Evolutionary conservation across 768 basidiomycete species (phyloP).

Genomic region (Panaeolus cyanescens): DNA sequence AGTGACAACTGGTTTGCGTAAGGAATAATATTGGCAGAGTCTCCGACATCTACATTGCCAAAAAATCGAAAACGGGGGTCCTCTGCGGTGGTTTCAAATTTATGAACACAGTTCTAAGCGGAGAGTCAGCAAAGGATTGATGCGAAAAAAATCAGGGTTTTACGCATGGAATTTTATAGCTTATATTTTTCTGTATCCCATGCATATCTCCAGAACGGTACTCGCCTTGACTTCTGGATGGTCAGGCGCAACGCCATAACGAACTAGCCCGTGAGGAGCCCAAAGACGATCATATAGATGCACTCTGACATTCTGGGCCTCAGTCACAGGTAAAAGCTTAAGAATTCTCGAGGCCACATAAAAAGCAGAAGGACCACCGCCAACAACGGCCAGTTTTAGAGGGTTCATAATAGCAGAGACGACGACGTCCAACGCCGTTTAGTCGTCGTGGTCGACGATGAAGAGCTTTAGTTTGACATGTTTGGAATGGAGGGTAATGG

Average conservation of each 20-base stretch:
- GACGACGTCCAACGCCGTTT: not conserved
- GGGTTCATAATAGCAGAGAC: slow-evolving; percentile 17
- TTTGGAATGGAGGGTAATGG: not conserved
- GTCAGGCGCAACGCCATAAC: slow-evolving; percentile 97
- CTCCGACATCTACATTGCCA: slow-evolving; percentile 79
- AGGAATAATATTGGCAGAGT: slow-evolving; percentile 35
- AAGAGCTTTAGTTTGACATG: not conserved
- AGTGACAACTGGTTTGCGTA: slow-evolving; percentile 63
- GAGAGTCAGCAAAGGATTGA: not conserved
- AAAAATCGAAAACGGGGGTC: slow-evolving; percentile 88
- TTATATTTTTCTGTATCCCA: slow-evolving; percentile 3
- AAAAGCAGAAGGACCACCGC: slow-evolving; percentile 96
- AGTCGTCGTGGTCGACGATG: not conserved
- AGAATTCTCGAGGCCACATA: slow-evolving; percentile 91
- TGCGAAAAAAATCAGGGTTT: not conserved
- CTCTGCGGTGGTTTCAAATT: slow-evolving; percentile 82
- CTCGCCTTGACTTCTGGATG: slow-evolving; percentile 96
- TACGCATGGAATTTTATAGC: not conserved
- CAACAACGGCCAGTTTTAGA: slow-evolving; percentile 85
- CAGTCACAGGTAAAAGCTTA: slow-evolving; percentile 49
- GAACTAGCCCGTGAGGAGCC: slow-evolving; percentile 91
- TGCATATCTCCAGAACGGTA: slow-evolving; percentile 13
- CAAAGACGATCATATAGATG: slow-evolving; percentile 93
- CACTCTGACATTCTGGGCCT: slow-evolving; percentile 45
- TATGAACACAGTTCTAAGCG: slow-evolving; percentile 89